Evolutionary conservation across 176 grass and related monocot genomes (phyloP), one percentile per base, ranked within the genome.

Genomic region (Triticum monococcum): DNA sequence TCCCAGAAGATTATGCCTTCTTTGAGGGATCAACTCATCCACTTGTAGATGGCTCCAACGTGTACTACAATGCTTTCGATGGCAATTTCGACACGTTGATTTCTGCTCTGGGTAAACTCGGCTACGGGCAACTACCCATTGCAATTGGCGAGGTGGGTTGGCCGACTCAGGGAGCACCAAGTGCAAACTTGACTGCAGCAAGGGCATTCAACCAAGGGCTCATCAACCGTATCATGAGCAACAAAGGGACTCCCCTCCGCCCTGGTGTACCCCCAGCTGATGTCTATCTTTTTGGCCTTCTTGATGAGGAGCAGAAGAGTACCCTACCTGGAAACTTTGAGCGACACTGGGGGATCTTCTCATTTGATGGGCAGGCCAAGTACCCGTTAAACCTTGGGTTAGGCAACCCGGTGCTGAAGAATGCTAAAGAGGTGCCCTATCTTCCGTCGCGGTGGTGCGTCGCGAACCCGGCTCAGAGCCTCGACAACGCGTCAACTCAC

Each of bases 1-100:
- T 98, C 66, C 96, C 96, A 56, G 90, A 98, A 90, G 96, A 98
- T 85, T 98, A 98, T 87, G 96, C 96, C 59, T 98, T 98, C 66
- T 98, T 98, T 17, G 93, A 91, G 64, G 96, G 96, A 64, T 95
- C 96, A 68, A 93, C 93, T 82, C 96, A 98, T 78, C 96, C 96
- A 16, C 81, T 98, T 76, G 91, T 92, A 64, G 96, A 98, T 67
- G 96, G 96, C 8, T 67, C 91, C 1, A 98, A 96, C 52, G 85
- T 91, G 17, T 98, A 96, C 64, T 96, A 98, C 85, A 96, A 98
- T 88, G 93, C 97, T 73, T 98, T 96, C 71, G 97, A 98, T 41
- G 97, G 97, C 23, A 98, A 98, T 81, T 98, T 88, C 22, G 97
- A 98, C 68, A 98, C 97, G 32, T 87, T 98, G 32, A 85, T 96